These are phyloP conservation scores for Naegleria fowleri DNA, from an alignment of 208 protist species.

Conservation along the genomic window DNA sequence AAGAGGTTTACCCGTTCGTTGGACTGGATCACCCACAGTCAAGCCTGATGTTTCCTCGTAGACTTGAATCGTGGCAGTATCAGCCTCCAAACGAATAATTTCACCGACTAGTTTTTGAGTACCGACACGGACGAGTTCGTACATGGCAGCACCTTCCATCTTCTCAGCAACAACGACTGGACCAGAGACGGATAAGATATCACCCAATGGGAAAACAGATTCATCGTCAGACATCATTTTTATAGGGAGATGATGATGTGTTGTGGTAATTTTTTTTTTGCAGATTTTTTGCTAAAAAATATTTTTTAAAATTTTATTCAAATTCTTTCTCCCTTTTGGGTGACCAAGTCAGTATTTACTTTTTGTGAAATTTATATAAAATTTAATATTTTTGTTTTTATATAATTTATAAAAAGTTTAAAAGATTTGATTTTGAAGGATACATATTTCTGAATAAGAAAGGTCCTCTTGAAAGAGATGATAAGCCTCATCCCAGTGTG, in stretches of 20 bases:
- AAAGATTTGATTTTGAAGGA: too few species aligned
- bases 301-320: background rate
- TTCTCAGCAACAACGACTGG: conserved; percentile 96
- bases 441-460: too few species aligned
- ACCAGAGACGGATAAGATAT: conserved; percentile 23
- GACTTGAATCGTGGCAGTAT: conserved; percentile 99
- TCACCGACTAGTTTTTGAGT: conserved; percentile 95
- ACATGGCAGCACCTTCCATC: conserved; percentile 99
- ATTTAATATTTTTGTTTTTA: too few species aligned
- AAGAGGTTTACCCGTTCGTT: conserved; percentile 96
- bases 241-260: background rate
- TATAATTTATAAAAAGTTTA: too few species aligned
- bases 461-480: too few species aligned
- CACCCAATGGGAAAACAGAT: background rate
- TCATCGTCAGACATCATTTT: background rate
- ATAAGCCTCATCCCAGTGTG: too few species aligned
- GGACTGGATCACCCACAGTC: conserved; percentile 97
- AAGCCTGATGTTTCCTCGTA: conserved; percentile 99
- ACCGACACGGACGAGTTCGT: conserved; percentile 99
- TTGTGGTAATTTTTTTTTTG: background rate
- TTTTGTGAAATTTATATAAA: too few species aligned
- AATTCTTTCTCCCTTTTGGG: too few species aligned
- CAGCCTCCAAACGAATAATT: conserved; percentile 98
- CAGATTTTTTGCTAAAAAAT: background rate
- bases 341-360: too few species aligned